Percentiles rank a stretch among this genome's conserved stretches.
Evolutionary conservation across 768 basidiomycete genomes (phyloP).

Genomic region (Podaxis rugospora): DNA sequence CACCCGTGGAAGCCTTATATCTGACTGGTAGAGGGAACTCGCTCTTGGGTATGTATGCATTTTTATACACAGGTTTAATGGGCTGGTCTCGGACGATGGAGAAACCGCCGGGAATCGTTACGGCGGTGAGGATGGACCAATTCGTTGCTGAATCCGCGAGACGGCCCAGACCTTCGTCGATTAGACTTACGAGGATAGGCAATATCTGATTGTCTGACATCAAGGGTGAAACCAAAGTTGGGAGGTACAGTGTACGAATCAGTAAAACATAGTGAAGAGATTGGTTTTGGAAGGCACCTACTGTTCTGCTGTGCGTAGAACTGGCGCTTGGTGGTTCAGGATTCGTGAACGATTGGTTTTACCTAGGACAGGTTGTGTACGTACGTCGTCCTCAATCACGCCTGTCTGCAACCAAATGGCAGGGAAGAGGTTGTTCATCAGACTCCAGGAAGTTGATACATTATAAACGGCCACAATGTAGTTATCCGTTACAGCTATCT

Average conservation of each 20-base stretch:
- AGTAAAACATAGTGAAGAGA: not conserved
- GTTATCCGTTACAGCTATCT: slow-evolving; percentile 12
- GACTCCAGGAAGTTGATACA: slow-evolving; percentile 26
- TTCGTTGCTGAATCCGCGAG: slow-evolving; percentile 23
- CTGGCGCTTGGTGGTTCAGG: slow-evolving; percentile 13
- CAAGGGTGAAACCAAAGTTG: slow-evolving; percentile 17
- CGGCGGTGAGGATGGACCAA: slow-evolving; percentile 49
- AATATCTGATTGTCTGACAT: slow-evolving; percentile 14
- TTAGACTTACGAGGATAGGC: slow-evolving; percentile 19
- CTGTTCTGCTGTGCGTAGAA: slow-evolving; percentile 11
- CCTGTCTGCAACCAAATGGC: slow-evolving; percentile 29
- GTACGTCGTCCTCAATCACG: slow-evolving; percentile 25
- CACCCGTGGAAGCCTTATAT: slow-evolving; percentile 20
- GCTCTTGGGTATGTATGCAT: slow-evolving; percentile 17
- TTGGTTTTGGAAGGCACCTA: not conserved
- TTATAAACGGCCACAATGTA: slow-evolving; percentile 17
- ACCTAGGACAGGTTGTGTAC: slow-evolving; percentile 1
- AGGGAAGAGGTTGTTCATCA: slow-evolving; percentile 50
- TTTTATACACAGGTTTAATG: slow-evolving; percentile 23
- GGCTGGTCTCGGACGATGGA: slow-evolving; percentile 31
- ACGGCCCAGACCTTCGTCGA: not conserved
- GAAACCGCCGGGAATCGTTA: slow-evolving; percentile 26
- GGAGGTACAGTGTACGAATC: not conserved
- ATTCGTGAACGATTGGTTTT: not conserved
- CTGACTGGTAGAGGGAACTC: slow-evolving; percentile 20